A percentile compares a stretch with the other conserved stretches of the same genome.
phyloP scores from a whole-genome alignment of 495 filamentous ascomycete species.

The Hypoxylon perforatum region DNA sequence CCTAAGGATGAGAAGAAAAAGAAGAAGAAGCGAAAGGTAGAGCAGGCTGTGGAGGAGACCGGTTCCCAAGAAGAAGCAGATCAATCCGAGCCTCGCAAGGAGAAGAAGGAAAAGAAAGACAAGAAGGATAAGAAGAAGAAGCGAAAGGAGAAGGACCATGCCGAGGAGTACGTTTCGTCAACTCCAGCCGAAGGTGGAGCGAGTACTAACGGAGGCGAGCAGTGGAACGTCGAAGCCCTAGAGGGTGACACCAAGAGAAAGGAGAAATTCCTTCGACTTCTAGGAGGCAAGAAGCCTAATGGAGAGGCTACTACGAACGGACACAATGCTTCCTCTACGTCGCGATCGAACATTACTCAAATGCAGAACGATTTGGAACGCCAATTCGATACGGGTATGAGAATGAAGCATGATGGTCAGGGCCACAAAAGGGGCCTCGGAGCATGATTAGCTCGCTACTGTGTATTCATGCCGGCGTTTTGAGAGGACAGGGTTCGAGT shows the following conservation, averaged over 20 bases:
- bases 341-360: slow-evolving; percentile 49
- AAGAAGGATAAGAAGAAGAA: slow-evolving; percentile 43
- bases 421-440: slow-evolving; percentile 66
- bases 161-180: slow-evolving; percentile 34
- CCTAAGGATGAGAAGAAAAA: slow-evolving; percentile 40
- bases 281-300: slow-evolving; percentile 61
- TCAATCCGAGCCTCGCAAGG: slow-evolving; percentile 44
- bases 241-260: slow-evolving; percentile 62
- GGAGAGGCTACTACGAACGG: slow-evolving; percentile 23
- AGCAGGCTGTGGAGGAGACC: slow-evolving; percentile 32
- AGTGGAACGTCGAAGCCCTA: slow-evolving; percentile 65
- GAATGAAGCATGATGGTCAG: slow-evolving; percentile 65
- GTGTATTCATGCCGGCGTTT: slow-evolving; percentile 35
- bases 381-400: slow-evolving; percentile 68
- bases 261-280: slow-evolving; percentile 66
- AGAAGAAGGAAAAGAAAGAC: slow-evolving; percentile 45
- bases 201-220: slow-evolving; percentile 40
- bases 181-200: slow-evolving; percentile 18
- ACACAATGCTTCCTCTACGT: slow-evolving; percentile 16
- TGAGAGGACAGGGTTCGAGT: slow-evolving; percentile 14
- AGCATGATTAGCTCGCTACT: slow-evolving; percentile 49
- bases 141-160: slow-evolving; percentile 34
- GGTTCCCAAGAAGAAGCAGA: slow-evolving; percentile 31
- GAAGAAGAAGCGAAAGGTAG: slow-evolving; percentile 40
- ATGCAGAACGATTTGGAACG: slow-evolving; percentile 67